A percentile compares a stretch with the other conserved stretches of the same genome.
These are phyloP conservation scores for Aureoboletus auriporus DNA, from an alignment of 768 basidiomycete genomes.

Conservation along the genomic window DNA sequence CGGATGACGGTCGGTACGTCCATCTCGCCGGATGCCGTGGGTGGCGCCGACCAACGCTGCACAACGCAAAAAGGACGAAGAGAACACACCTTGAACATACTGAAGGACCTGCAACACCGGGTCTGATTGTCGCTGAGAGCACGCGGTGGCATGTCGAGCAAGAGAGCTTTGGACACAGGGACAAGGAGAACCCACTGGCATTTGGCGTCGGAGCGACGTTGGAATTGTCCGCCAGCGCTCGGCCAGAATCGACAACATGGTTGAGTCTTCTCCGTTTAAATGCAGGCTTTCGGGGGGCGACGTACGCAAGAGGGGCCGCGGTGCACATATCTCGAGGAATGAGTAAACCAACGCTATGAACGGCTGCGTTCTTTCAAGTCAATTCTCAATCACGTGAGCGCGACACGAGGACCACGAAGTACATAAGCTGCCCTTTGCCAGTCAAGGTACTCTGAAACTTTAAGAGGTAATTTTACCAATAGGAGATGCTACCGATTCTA, in stretches of 20 bases:
- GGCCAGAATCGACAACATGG: constrained; percentile 11
- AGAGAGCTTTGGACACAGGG: constrained; percentile 13
- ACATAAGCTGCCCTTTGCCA: too few species aligned
- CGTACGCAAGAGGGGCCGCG: constrained; percentile 10
- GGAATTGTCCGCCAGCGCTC: constrained; percentile 18
- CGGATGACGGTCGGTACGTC: too few species aligned
- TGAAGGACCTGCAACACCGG: constrained; percentile 8
- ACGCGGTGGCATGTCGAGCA: constrained; percentile 30
- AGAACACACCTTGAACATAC: constrained; percentile 21
- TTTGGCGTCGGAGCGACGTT: constrained; percentile 8
- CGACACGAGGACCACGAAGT: constrained; percentile 14
- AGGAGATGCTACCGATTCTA: too few species aligned
- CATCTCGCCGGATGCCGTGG: too few species aligned
- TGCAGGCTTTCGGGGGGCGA: constrained; percentile 13
- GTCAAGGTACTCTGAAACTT: too few species aligned
- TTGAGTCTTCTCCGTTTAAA: constrained; percentile 27
- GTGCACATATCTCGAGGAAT: constrained; percentile 13
- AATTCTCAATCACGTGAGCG: constrained; percentile 24
- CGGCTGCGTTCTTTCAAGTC: neutral
- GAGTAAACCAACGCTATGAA: neutral
- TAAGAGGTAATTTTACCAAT: too few species aligned
- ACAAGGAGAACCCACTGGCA: neutral
- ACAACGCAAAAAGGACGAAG: too few species aligned
- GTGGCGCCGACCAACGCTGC: too few species aligned
- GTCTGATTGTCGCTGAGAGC: constrained; percentile 17